Evolutionary conservation across 2,329 filamentous ascomycete genomes (phyloP), one percentile per base, ranked within the genome.

Genomic region (Sclerotinia glacialis): DNA sequence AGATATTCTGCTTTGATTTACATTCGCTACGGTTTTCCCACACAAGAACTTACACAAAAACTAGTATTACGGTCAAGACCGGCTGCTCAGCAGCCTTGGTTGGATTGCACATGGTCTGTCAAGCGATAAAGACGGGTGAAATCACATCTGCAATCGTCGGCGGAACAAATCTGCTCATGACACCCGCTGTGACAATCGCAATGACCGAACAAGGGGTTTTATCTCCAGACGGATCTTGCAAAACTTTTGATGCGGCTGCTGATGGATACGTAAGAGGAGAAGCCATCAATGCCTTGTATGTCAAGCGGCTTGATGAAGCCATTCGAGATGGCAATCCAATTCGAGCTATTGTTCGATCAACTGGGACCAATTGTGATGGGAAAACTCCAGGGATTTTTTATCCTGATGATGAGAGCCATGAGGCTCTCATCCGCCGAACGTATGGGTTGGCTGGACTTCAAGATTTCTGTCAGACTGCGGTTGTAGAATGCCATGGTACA

Each of bases 181-280:
- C 37, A 9, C 28, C 53, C 40, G 8, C 9, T 40, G 12, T 34
- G 14, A 56, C 53, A 7, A 56, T 56, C 21, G 31, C 28, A 12
- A 34, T 56, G 28, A 56, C 16, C 12, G 37, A 56, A 21, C 53
- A 37, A 23, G 53, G 53, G 7, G 28, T 56, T 23, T 23, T 56
- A 40, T 71, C 70, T 0, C 70, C 70, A n/a, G 64, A 70, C 31
- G 74, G 73, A 28, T 65, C 69, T 42, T 74, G 69, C 11, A 74
- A 81, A 68, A 83, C 83, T 62, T 88, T 86, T 69, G 86, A 89
- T 69, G 72, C 79, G n/a, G 78, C 80, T 1, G 87, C 85, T 26
- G 83, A 86, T 67, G 88, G 87, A 0, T 90, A 89, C 71, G 85
- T 82, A 0, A 79, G 86, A 49, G 87, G 86, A 0, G 87, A 90